Base-by-base conservation (phyloP, 2,329 filamentous ascomycete genomes). In the Ophiostoma tasmaniense region DNA sequence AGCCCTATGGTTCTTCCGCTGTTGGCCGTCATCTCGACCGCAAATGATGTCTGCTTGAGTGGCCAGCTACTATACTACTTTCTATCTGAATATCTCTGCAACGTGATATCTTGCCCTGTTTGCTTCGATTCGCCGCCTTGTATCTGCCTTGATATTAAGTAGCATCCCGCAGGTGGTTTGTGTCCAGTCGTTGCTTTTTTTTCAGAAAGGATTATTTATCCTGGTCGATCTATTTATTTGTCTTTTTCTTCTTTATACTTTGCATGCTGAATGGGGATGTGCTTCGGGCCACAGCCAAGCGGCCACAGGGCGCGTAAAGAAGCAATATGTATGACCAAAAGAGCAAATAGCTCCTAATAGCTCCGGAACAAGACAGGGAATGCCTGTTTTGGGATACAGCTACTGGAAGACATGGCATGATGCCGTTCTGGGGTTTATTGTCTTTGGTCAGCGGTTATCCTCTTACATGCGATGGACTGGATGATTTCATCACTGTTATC, bases 281-380 rank as follows among this genome's bases (percentile, higher is more conserved):
- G n/a, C n/a, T n/a, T n/a, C n/a, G n/a, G n/a, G 33, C 33, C 33
- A 6, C 33, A 11, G 33, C 14, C 13, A 13, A 25, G 62, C 22
- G 33, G 64, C 64, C 61, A 35, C 61, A 64, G 37, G 64, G 64
- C 64, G 64, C 64, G 64, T 65, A 65, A 45, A 65, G 64, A 65
- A 65, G 64, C 64, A 65, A 64, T 37, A 37, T 62, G 30, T 8
- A 62, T 28, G 55, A 14, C 59, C 25, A 61, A 17, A n/a, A n/a
- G 30, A 37, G 20, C n/a, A 33, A 33, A 33, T 33, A 33, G 33
- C n/a, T 33, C 33, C 33, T 13, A 62, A 11, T 37, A 37, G 30
- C 61, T 22, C 61, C 33, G 14, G 30, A 35, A 3, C n/a, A 33
- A 62, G 20, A 64, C 61, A 64, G 61, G 61, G 33, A 37, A 62